phyloP scores from a whole-genome alignment of 805 yeast species.

The Priceomyces haplophilus region DNA sequence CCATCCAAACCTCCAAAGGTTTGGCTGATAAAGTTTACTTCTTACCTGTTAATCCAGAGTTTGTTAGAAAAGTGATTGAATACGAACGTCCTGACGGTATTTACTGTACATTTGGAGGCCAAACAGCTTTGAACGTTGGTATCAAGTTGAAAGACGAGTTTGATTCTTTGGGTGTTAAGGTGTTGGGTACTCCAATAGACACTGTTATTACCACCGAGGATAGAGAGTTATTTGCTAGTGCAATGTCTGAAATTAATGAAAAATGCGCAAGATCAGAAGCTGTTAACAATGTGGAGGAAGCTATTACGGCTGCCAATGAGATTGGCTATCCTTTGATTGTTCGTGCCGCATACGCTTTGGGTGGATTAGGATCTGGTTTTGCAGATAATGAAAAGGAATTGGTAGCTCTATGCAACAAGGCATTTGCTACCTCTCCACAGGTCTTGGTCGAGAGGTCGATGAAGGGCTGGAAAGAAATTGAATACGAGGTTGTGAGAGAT shows the following conservation, averaged over 20 bases:
- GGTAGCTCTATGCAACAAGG: conserved; percentile 79
- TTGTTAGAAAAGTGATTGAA: conserved; percentile 90
- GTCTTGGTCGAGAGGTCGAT: conserved; percentile 91
- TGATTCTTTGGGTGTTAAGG: conserved; percentile 86
- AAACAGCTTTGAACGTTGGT: conserved; percentile 96
- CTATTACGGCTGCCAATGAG: conserved; percentile 75
- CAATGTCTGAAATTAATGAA: conserved; percentile 93
- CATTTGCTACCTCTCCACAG: conserved; percentile 95
- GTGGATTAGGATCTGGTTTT: conserved; percentile 98
- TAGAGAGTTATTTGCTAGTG: conserved; percentile 90
- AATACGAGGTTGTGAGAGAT: conserved; percentile 98
- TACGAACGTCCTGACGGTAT: conserved; percentile 97
- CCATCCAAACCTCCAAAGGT: conserved; percentile 97
- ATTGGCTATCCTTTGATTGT: conserved; percentile 95
- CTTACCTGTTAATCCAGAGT: conserved; percentile 96
- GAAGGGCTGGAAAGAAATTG: conserved; percentile 99
- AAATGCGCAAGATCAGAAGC: conserved; percentile 94
- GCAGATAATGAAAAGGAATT: conserved; percentile 86
- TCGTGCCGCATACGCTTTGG: conserved; percentile 95
- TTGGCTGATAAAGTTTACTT: conserved; percentile 97
- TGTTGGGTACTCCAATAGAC: conserved; percentile 93
- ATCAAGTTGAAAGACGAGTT: conserved; percentile 94
- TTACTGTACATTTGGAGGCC: conserved; percentile 97
- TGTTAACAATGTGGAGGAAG: conserved; percentile 76
- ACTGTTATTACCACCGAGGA: conserved; percentile 97